Base-by-base conservation (phyloP, 225 moss, liverwort and hornwort genomes). In the Marchantia polymorpha region DNA sequence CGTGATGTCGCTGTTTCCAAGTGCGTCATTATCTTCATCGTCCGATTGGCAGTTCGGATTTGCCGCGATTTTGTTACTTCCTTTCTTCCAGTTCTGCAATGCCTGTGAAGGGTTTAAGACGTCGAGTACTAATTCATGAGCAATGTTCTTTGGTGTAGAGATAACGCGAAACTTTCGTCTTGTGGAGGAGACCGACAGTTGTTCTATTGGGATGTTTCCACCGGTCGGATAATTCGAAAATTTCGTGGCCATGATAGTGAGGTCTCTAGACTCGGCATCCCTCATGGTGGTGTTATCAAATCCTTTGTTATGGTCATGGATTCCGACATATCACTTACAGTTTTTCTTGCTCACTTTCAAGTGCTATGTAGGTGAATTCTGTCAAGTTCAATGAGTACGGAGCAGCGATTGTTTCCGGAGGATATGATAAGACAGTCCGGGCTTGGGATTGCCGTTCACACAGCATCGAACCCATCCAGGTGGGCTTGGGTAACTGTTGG, bases 371-470 rank as follows among this genome's bases (percentile, higher is more conserved):
- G 99, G 87, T 99, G 15, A 99, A 99, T 78, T 90, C 90, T 67
- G 92, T 99, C 20, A 95, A 95, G 86, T 99, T 99, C 85, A 93
- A 99, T 69, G 99, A 93, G 77, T 87, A 89, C 69, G 88, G 81
- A 50, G 89, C 92, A 55, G 91, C 89, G 26, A 88, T 99, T 81
- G 80, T 99, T 75, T 95, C 95, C 46, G 99, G 99, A 39, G 95
- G 99, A 7, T 91, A 91, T 22, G 99, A 99, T 78, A 93, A 93
- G 79, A 90, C 90, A 75, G 92, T 99, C 58, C 89, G 92, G 52
- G 99, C 91, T 67, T 99, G 99, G 95, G 99, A 99, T 82, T 95
- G 95, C 78, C 93, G 99, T 63, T 95, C 95, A 22, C 88, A 99
- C 64, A 89, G 92, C 79, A 88, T 92, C 73, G 94, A 99, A 60